phyloP scores from a whole-genome alignment of 305 asterid species.

The Petunia hybrid region DNA sequence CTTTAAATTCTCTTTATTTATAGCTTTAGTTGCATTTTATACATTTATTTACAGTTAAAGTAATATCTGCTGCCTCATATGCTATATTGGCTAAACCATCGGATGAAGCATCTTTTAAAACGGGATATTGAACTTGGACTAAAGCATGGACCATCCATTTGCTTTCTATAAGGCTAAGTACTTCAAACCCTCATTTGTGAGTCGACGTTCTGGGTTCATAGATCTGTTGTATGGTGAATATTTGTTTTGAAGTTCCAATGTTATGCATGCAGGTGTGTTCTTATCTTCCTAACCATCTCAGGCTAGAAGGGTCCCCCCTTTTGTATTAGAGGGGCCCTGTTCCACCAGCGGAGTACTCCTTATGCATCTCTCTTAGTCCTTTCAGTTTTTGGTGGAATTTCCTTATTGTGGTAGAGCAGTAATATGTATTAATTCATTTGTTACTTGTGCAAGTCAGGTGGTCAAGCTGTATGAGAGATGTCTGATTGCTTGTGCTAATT shows the following conservation, averaged over 20 bases:
- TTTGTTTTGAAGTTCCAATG: slow-evolving; percentile 76
- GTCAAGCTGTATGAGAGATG: slow-evolving; percentile 97
- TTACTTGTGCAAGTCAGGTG: slow-evolving; percentile 60
- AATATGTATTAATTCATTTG: slow-evolving; percentile 40
- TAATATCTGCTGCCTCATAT: slow-evolving; percentile 88
- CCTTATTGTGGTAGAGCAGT: slow-evolving; percentile 29
- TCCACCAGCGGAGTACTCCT: slow-evolving; percentile 81
- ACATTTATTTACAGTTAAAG: slow-evolving; percentile 92
- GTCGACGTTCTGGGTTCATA: slow-evolving; percentile 91
- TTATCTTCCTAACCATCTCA: slow-evolving; percentile 95
- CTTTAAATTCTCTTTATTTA: slow-evolving; percentile 50
- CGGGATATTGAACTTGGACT: slow-evolving; percentile 97
- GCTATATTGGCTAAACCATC: slow-evolving; percentile 93
- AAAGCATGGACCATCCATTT: slow-evolving; percentile 94
- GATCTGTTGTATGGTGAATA: slow-evolving; percentile 62
- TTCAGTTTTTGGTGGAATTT: slow-evolving; percentile 36
- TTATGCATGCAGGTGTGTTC: slow-evolving; percentile 99
- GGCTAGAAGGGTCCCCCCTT: slow-evolving; percentile 87
- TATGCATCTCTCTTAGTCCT: slow-evolving; percentile 59
- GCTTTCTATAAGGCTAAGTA: slow-evolving; percentile 98
- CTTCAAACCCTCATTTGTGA: slow-evolving; percentile 94
- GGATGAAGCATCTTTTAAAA: slow-evolving; percentile 94
- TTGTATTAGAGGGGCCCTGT: slow-evolving; percentile 86
- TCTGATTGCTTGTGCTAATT: slow-evolving; percentile 93
- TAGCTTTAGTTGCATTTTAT: slow-evolving; percentile 89